Evolutionary conservation across 352 stramenopile genomes (phyloP).

Genomic region (Thraustochytrium sp.): DNA sequence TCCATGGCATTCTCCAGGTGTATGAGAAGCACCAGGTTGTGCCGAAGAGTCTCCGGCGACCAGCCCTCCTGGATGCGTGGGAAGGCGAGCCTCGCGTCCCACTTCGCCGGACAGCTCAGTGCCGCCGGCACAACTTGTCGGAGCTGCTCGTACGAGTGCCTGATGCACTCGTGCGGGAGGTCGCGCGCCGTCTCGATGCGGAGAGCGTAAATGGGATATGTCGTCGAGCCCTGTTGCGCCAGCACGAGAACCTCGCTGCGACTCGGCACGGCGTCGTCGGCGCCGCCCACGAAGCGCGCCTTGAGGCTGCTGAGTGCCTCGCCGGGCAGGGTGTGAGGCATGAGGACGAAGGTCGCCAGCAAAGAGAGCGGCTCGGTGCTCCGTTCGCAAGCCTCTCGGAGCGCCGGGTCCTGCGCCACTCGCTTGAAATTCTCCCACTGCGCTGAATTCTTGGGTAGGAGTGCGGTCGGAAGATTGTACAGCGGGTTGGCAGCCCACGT

Average conservation of each 20-base stretch:
- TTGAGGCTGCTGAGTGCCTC: slow-evolving; percentile 1
- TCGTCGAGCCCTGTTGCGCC: not conserved
- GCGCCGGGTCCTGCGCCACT: not conserved
- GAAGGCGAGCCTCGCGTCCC: slow-evolving; percentile 18
- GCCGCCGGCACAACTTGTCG: not conserved
- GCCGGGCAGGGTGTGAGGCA: slow-evolving; percentile 20
- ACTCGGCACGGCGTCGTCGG: not conserved
- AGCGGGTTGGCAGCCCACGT: slow-evolving; percentile 22
- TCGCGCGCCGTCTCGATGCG: not conserved
- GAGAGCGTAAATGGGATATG: slow-evolving; percentile 19
- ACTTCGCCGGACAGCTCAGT: not conserved
- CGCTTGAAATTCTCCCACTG: slow-evolving; percentile 8
- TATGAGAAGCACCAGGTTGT: slow-evolving; percentile 24
- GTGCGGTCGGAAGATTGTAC: not conserved
- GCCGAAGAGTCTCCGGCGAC: not conserved
- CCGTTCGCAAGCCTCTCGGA: slow-evolving; percentile 1
- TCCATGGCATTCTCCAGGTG: slow-evolving; percentile 3
- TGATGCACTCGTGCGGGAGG: slow-evolving; percentile 1
- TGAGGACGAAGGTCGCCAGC: slow-evolving; percentile 26
- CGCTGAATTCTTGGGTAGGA: not conserved
- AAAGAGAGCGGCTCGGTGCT: slow-evolving; percentile 15
- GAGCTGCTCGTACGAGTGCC: not conserved
- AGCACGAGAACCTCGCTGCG: not conserved
- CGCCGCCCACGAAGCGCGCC: not conserved
- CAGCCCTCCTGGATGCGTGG: slow-evolving; percentile 32